These are phyloP conservation scores for Cercospora citrullina DNA, from an alignment of 2,329 filamentous ascomycete genomes.

Conservation along the genomic window DNA sequence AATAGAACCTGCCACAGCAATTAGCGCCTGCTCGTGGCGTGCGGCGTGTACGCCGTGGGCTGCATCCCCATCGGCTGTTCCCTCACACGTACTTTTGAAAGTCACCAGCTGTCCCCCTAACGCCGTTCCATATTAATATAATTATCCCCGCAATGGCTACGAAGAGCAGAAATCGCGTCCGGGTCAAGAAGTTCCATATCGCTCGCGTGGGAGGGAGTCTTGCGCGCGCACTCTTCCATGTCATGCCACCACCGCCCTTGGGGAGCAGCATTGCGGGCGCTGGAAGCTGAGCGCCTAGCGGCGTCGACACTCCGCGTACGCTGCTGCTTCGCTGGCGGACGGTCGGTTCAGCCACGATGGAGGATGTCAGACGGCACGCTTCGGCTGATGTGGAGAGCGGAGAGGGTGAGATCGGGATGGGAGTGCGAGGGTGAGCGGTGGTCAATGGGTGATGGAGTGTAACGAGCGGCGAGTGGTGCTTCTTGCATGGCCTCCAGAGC, in stretches of 20 bases:
- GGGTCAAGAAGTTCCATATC: slow-evolving; percentile 62
- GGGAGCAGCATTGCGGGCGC: slow-evolving; percentile 72
- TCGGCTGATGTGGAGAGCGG: not conserved
- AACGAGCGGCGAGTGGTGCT: slow-evolving; percentile 15
- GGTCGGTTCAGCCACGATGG: slow-evolving; percentile 21
- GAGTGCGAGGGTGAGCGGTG: slow-evolving; percentile 12
- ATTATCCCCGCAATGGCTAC: slow-evolving; percentile 69
- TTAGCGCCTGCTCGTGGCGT: slow-evolving; percentile 29
- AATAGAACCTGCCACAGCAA: slow-evolving; percentile 76
- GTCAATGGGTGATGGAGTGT: not conserved
- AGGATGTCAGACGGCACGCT: not conserved
- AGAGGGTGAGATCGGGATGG: not conserved
- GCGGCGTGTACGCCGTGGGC: not conserved
- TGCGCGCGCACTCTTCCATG: slow-evolving; percentile 86
- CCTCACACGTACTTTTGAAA: slow-evolving; percentile 75
- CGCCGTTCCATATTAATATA: slow-evolving; percentile 83
- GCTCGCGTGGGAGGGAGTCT: slow-evolving; percentile 75
- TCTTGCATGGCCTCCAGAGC: not conserved
- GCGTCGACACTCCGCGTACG: slow-evolving; percentile 18
- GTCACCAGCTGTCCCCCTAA: slow-evolving; percentile 76
- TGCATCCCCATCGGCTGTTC: not conserved
- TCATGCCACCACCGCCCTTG: slow-evolving; percentile 83
- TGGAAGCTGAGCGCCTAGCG: slow-evolving; percentile 16
- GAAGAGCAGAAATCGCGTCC: slow-evolving; percentile 74
- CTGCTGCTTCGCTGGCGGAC: slow-evolving; percentile 23